Percentiles rank a stretch among this genome's conserved stretches.
phyloP scores from a whole-genome alignment of 176 grass and related monocot genomes.

The Hordeum vulgare region DNA sequence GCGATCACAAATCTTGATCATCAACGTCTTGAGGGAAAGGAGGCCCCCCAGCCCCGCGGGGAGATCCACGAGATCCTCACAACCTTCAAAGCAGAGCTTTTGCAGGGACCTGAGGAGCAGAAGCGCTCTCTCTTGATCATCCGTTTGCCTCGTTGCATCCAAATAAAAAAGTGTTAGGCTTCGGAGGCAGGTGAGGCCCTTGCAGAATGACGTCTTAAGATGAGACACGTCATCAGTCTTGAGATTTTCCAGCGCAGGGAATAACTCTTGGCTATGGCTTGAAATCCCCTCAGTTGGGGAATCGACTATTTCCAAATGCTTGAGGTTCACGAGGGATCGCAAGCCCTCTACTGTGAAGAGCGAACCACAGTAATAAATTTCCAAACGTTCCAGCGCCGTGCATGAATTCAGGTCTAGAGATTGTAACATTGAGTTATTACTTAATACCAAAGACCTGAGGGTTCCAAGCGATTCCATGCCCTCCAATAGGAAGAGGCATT shows the following conservation, averaged over 20 bases:
- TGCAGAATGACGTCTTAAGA: neutral
- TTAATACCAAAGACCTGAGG: no score
- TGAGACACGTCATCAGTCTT: neutral
- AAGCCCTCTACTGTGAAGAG: no score
- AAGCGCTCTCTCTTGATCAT: constrained; percentile 15
- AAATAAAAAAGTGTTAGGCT: neutral
- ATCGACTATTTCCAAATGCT: no score
- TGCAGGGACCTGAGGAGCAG: constrained; percentile 12
- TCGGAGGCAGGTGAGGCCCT: neutral
- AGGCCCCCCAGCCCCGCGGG: neutral
- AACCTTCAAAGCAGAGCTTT: rapidly evolving
- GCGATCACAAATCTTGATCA: rapidly evolving
- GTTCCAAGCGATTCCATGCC: no score
- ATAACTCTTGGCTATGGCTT: neutral
- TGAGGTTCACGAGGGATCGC: no score
- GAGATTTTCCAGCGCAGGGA: neutral
- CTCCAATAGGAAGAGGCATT: rapidly evolving
- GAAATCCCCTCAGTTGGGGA: no score
- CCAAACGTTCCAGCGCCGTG: no score
- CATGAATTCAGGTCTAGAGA: no score
- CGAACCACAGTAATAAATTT: rapidly evolving
- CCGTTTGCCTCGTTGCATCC: neutral
- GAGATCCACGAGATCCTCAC: neutral
- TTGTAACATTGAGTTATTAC: rapidly evolving
- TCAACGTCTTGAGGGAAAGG: neutral